Evolutionary conservation across 768 basidiomycete species (phyloP).

Genomic region (Baorangia bicolor): DNA sequence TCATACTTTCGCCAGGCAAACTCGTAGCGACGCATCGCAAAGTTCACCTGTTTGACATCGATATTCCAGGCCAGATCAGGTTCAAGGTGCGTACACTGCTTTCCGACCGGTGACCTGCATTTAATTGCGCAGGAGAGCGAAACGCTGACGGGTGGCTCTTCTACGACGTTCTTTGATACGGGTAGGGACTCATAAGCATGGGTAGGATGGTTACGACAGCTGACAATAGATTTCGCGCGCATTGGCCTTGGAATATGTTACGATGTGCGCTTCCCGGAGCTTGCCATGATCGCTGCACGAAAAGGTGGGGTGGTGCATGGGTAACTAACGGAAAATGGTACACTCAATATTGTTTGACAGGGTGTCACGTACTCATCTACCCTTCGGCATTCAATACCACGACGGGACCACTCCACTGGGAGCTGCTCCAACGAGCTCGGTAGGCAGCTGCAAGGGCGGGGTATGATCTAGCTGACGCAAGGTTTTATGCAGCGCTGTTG

Average conservation of each 20-base stretch:
- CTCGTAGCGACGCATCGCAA: constrained; percentile 90
- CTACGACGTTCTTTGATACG: constrained; percentile 82
- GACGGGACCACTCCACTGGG: constrained; percentile 96
- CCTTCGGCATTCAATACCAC: constrained; percentile 95
- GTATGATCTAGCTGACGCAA: constrained; percentile 5
- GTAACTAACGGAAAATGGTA: background rate
- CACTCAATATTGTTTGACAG: constrained; percentile 37
- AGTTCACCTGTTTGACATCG: constrained; percentile 96
- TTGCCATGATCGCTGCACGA: constrained; percentile 87
- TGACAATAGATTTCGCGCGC: constrained; percentile 81
- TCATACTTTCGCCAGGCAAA: constrained; percentile 52
- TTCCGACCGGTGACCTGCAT: background rate
- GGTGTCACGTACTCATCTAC: constrained; percentile 86
- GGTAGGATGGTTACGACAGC: background rate
- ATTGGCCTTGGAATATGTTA: constrained; percentile 97
- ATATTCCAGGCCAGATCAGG: constrained; percentile 88
- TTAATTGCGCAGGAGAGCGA: constrained; percentile 71
- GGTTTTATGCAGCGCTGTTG: constrained; percentile 67
- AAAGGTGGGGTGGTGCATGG: constrained; percentile 50
- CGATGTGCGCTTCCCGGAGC: constrained; percentile 92
- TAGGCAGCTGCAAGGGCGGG: constrained; percentile 24
- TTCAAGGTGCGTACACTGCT: constrained; percentile 64
- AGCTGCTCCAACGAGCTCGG: constrained; percentile 84
- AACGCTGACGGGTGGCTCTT: constrained; percentile 74
- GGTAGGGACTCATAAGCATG: constrained; percentile 43